Conservation (phyloP, 192 early-diverging fungal species). For the Gorgonomyces haynaldii region DNA sequence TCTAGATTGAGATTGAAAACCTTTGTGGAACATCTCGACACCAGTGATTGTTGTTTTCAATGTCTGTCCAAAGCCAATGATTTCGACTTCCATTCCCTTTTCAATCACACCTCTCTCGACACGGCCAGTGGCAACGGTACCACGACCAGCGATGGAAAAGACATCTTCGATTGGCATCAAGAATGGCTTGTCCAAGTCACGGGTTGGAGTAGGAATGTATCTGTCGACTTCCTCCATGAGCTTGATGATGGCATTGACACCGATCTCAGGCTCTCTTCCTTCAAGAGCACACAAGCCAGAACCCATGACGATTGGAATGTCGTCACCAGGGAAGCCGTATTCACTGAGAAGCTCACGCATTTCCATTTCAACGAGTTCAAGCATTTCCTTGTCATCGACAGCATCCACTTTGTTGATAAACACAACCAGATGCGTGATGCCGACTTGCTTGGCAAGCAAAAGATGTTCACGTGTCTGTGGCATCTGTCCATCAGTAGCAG, state of each 20-base stretch:
- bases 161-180: constrained; percentile 98
- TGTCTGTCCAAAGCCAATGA: constrained; percentile 83
- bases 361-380: constrained; percentile 97
- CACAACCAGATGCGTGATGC: constrained; percentile 83
- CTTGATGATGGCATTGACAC: constrained; percentile 76
- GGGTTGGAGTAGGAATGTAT: constrained; percentile 79
- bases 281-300: constrained; percentile 94
- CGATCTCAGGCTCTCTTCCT: constrained; percentile 79
- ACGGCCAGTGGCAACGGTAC: constrained; percentile 90
- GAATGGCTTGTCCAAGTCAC: constrained; percentile 98
- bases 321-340: constrained; percentile 89
- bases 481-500: constrained; percentile 97
- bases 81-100: constrained; percentile 93
- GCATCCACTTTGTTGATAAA: constrained; percentile 99
- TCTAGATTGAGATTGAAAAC: constrained; percentile 34
- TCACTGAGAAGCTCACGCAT: constrained; percentile 88
- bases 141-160: constrained; percentile 95
- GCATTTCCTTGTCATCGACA: constrained; percentile 91
- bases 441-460: constrained; percentile 91
- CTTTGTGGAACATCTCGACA: constrained; percentile 99
- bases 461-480: constrained; percentile 98
- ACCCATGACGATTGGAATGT: constrained; percentile 80
- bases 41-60: constrained; percentile 93
- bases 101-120: constrained; percentile 86
- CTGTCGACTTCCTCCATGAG: constrained; percentile 88